These are phyloP conservation scores for Discostella stelligera DNA, from an alignment of 352 stramenopile genomes.

Conservation along the genomic window DNA sequence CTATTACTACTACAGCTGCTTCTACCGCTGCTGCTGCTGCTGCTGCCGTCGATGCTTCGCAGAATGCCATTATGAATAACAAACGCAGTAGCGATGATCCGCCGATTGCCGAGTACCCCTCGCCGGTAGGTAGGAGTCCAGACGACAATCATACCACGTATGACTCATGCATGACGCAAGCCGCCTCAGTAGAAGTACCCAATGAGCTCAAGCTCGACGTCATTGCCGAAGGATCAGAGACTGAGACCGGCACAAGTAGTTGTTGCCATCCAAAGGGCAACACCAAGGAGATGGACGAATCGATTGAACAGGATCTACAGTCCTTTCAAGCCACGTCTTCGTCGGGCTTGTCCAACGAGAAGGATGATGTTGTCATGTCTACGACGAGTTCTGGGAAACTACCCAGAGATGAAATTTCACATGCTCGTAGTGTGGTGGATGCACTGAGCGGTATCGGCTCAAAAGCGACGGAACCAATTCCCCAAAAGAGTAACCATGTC, in stretches of 20 bases:
- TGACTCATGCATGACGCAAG: not conserved
- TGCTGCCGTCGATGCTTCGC: not conserved
- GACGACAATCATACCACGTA: not conserved
- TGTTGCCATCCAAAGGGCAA: not conserved
- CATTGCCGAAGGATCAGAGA: not conserved
- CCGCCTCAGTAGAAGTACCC: not conserved
- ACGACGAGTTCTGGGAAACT: not conserved
- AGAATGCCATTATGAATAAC: not conserved
- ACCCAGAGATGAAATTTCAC: slow-evolving; percentile 8
- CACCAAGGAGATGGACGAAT: slow-evolving; percentile 7
- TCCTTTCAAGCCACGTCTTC: slow-evolving; percentile 4
- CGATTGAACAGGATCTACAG: slow-evolving; percentile 6
- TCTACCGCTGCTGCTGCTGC: not conserved
- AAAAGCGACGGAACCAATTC: not conserved
- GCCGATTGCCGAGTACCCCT: slow-evolving; percentile 18
- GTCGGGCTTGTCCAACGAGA: not conserved
- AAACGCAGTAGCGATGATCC: slow-evolving; percentile 6
- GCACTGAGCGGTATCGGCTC: slow-evolving; percentile 10
- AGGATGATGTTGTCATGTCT: not conserved
- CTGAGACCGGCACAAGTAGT: not conserved
- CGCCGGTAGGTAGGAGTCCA: slow-evolving; percentile 1
- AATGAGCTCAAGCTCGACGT: slow-evolving; percentile 8
- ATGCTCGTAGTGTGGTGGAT: slow-evolving; percentile 7
- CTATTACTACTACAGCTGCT: not conserved
- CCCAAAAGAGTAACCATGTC: not conserved